A percentile compares a stretch with the other conserved stretches of the same genome.
phyloP scores from a whole-genome alignment of 1,284 basidiomycete species.

The Ustanciosporium gigantosporum region DNA sequence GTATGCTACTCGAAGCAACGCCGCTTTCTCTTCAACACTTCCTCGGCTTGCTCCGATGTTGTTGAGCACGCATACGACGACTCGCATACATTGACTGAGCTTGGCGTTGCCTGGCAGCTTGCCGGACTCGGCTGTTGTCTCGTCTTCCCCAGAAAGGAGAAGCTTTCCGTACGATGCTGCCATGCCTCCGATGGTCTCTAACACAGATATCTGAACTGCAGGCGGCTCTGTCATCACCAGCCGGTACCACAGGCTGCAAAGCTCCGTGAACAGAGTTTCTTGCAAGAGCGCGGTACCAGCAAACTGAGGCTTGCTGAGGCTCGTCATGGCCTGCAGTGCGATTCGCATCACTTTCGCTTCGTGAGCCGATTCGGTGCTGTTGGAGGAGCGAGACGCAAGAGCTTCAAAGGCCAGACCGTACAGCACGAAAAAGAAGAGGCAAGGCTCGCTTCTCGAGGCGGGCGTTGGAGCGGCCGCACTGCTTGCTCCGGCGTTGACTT shows the following conservation, averaged over 20 bases:
- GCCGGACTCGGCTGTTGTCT: constrained; percentile 13
- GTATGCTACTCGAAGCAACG: constrained; percentile 73
- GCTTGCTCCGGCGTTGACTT: constrained; percentile 49
- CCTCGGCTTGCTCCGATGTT: constrained; percentile 67
- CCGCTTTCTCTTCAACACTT: constrained; percentile 61
- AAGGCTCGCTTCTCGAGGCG: constrained; percentile 67
- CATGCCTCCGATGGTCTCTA: constrained; percentile 73
- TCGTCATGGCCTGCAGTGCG: constrained; percentile 78
- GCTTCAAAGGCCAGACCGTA: constrained; percentile 93
- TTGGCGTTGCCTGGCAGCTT: constrained; percentile 63
- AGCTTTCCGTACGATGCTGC: constrained; percentile 67
- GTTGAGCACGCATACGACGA: constrained; percentile 78
- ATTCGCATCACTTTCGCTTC: constrained; percentile 61
- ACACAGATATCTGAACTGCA: constrained; percentile 72
- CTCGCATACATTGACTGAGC: constrained; percentile 75
- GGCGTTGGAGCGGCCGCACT: constrained; percentile 1
- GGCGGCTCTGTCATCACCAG: constrained; percentile 85
- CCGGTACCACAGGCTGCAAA: constrained; percentile 83
- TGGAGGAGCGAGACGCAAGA: constrained; percentile 70
- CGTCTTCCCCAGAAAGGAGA: constrained; percentile 43
- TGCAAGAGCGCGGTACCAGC: constrained; percentile 75
- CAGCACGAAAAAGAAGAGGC: constrained; percentile 80
- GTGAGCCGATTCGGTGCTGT: constrained; percentile 62
- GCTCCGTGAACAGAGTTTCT: constrained; percentile 85
- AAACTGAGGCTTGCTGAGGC: constrained; percentile 76